Evolutionary conservation across 805 yeast species (phyloP).

Genomic region (Myxozyma nipponensis): DNA sequence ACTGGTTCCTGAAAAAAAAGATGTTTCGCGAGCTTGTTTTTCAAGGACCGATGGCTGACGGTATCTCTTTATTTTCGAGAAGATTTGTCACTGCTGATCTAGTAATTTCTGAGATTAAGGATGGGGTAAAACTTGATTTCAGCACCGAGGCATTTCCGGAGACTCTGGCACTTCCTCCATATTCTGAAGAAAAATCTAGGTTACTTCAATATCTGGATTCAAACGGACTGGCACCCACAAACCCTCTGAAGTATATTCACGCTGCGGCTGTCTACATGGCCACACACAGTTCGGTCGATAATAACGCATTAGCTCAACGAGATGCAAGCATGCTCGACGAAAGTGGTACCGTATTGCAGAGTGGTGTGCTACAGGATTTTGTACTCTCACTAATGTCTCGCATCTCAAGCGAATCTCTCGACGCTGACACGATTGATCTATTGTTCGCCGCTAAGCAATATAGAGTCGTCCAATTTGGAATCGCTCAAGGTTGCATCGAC

Average conservation of each 20-base stretch:
- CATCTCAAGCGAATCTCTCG: slow-evolving; percentile 3
- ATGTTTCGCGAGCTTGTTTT: slow-evolving; percentile 6
- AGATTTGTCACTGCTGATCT: slow-evolving; percentile 12
- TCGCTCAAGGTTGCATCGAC: slow-evolving; percentile 1
- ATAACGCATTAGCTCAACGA: too few species aligned
- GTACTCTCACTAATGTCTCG: slow-evolving; percentile 2
- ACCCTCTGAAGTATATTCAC: slow-evolving; percentile 5
- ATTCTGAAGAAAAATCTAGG: slow-evolving; percentile 6
- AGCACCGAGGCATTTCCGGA: slow-evolving; percentile 5
- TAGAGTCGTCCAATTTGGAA: slow-evolving; percentile 8
- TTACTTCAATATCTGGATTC: slow-evolving; percentile 13
- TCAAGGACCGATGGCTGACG: not conserved
- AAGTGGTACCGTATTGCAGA: too few species aligned
- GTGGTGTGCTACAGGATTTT: too few species aligned
- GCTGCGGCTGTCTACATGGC: not conserved
- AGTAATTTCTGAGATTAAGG: not conserved
- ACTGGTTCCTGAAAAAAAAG: slow-evolving; percentile 4
- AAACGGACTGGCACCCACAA: slow-evolving; percentile 9
- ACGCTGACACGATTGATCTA: slow-evolving; percentile 13
- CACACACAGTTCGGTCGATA: too few species aligned
- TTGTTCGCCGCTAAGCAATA: slow-evolving; percentile 11
- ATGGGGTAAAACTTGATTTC: slow-evolving; percentile 4
- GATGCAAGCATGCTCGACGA: too few species aligned
- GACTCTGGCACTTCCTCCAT: slow-evolving; percentile 5
- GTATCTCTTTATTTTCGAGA: not conserved